These are phyloP conservation scores for Ogataea angusta DNA, from an alignment of 805 yeast genomes.

Conservation along the genomic window DNA sequence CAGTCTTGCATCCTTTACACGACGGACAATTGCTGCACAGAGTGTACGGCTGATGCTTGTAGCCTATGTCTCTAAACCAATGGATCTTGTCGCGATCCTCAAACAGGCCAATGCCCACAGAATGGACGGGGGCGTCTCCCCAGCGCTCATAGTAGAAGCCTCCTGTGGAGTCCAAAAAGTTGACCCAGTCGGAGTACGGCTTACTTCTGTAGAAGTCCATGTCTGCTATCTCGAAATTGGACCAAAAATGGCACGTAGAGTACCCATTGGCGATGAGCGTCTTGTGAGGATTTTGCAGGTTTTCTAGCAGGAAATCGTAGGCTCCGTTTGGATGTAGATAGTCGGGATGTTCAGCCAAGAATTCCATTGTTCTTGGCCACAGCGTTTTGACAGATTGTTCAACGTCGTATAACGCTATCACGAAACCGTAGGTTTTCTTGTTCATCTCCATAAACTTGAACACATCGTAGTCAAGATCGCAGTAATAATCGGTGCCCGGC, in stretches of 20 bases:
- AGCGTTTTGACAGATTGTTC: constrained; percentile 59
- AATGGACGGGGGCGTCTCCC: constrained; percentile 94
- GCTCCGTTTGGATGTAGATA: constrained; percentile 55
- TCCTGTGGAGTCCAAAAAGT: constrained; percentile 62
- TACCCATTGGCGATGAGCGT: constrained; percentile 39
- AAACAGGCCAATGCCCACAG: constrained; percentile 68
- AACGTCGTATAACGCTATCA: constrained; percentile 64
- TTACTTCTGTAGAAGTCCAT: constrained; percentile 76
- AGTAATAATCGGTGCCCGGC: constrained; percentile 65
- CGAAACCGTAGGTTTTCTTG: constrained; percentile 70
- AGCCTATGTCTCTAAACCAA: constrained; percentile 87
- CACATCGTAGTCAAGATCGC: constrained; percentile 71
- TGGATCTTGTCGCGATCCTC: constrained; percentile 68
- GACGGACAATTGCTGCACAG: constrained; percentile 60
- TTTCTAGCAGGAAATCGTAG: constrained; percentile 49
- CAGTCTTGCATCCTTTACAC: constrained; percentile 50
- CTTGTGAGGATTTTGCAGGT: constrained; percentile 48
- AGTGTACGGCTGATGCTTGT: constrained; percentile 67
- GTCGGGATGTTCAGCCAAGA: constrained; percentile 52
- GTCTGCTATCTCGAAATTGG: constrained; percentile 82
- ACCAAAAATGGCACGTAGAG: constrained; percentile 82
- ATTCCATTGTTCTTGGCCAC: constrained; percentile 69
- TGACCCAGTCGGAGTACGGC: constrained; percentile 62
- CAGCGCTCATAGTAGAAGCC: constrained; percentile 88
- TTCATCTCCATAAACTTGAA: constrained; percentile 70